Base-by-base conservation (phyloP, 2,329 filamentous ascomycete species). In the Fusarium pseudograminearum region DNA sequence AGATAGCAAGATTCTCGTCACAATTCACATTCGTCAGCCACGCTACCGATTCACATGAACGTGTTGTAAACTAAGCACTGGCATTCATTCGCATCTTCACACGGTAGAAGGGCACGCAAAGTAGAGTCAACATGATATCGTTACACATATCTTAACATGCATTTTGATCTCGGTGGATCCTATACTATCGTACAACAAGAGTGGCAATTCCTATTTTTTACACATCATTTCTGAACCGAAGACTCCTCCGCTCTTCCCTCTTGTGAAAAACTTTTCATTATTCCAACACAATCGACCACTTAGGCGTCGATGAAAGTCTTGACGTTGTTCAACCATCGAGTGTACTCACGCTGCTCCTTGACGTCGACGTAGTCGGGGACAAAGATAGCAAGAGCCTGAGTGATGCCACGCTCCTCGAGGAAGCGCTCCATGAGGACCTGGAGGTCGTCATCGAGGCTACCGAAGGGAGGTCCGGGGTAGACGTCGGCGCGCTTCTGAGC, bases 271-370 rank as follows among this genome's bases (percentile, higher is more conserved):
- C 40, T 52, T 67, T 52, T 55, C 36, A 31, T 45, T 44, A 38
- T 18, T 33, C 42, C 20, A n/a, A 31, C 26, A 57, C 40, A 24
- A 28, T 42, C 28, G 11, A 36, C 16, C 48, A 47, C 59, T 80
- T 84, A 93, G 65, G 89, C 90, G 78, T 92, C 91, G 72, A 98
- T 85, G 78, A 98, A 98, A 69, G 83, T 84, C 89, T 95, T 96
- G 81, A 98, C 87, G 78, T 92, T 92, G 80, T 90, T 87, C 80
- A 99, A 84, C 96, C 97, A 99, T 72, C 87, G 84, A 67, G 97
- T 84, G 82, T 99, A 99, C 87, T 99, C 96, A 83, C 90, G 92
- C 89, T 98, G 95, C 89, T 99, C 96, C 90, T 99, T 99, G 83
- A 92, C 89, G 79, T 98, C 94, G 77, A 98, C 94, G 84, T 97